phyloP scores from a whole-genome alignment of 2,329 filamentous ascomycete species.

The Claviceps arundinis region DNA sequence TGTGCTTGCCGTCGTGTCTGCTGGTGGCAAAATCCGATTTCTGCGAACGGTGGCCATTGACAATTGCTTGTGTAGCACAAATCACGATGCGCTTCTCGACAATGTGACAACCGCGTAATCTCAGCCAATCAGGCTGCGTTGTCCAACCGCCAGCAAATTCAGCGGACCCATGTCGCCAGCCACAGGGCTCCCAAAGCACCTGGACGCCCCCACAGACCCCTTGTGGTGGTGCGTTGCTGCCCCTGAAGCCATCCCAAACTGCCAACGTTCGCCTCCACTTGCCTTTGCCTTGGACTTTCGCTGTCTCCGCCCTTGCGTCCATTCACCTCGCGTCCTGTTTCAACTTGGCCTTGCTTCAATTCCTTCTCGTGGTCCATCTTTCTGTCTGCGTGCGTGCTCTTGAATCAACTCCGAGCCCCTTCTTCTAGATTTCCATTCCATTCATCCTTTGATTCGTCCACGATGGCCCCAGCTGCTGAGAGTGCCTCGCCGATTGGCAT shows the following conservation, averaged over 20 bases:
- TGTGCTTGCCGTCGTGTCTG: too few species aligned
- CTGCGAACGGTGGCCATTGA: neutral
- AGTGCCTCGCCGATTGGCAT: constrained; percentile 59
- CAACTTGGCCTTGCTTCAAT: constrained; percentile 1
- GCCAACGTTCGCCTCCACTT: constrained; percentile 5
- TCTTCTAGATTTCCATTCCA: constrained; percentile 2
- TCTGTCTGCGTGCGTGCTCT: constrained; percentile 1
- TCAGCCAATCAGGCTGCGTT: constrained; percentile 1
- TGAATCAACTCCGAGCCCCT: neutral
- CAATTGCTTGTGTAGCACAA: neutral
- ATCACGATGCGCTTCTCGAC: neutral
- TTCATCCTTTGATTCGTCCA: constrained; percentile 13
- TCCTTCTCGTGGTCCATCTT: constrained; percentile 5
- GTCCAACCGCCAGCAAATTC: constrained; percentile 3
- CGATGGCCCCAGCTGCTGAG: constrained; percentile 46
- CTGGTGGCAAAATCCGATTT: too few species aligned
- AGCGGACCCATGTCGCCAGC: constrained; percentile 10
- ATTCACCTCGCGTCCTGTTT: constrained; percentile 2
- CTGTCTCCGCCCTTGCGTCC: constrained; percentile 7
- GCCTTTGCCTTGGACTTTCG: neutral
- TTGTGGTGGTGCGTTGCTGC: constrained; percentile 8
- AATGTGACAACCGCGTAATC: neutral
- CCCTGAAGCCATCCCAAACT: constrained; percentile 17
- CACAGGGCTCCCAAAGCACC: too few species aligned
- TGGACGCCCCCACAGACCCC: too few species aligned